phyloP scores from a whole-genome alignment of 768 basidiomycete genomes.

The Polyporus arcularius region DNA sequence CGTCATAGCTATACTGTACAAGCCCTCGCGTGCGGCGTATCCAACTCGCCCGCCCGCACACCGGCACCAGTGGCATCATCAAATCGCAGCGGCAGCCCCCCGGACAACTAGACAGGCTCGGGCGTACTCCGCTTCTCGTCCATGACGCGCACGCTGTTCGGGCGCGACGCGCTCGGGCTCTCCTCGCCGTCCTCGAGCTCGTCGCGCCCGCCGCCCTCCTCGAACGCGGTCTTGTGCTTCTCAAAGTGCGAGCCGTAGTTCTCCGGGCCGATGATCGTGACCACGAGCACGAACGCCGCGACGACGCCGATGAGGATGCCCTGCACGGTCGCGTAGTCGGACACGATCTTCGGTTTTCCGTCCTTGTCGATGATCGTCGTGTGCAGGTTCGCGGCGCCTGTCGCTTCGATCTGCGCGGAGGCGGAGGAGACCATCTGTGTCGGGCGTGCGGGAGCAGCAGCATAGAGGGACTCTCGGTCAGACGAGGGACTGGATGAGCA shows the following conservation, averaged over 20 bases:
- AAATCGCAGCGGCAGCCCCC: neutral
- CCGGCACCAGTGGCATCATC: neutral
- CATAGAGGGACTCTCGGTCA: neutral
- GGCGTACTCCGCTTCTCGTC: conserved; percentile 20
- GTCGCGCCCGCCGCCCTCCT: conserved; percentile 63
- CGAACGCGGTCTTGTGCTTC: conserved; percentile 75
- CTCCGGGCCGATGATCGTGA: conserved; percentile 81
- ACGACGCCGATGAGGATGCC: conserved; percentile 88
- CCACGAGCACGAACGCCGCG: conserved; percentile 71
- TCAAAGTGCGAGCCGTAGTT: conserved; percentile 71
- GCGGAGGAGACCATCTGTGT: conserved; percentile 31
- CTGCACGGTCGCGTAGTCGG: conserved; percentile 59
- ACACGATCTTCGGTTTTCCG: conserved; percentile 32
- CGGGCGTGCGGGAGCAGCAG: neutral
- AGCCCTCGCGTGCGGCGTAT: too few species aligned
- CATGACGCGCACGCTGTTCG: conserved; percentile 17
- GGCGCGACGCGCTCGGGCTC: conserved; percentile 13
- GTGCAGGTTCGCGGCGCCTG: conserved; percentile 43
- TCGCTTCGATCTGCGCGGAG: conserved; percentile 36
- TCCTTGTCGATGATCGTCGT: conserved; percentile 33
- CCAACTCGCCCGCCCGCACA: too few species aligned
- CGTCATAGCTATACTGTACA: too few species aligned
- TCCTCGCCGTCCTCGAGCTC: conserved; percentile 40
- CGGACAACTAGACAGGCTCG: conserved; percentile 8
- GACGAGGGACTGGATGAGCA: neutral